These are phyloP conservation scores for Phytophthora sansomeana DNA, from an alignment of 352 stramenopile species.

Conservation along the genomic window DNA sequence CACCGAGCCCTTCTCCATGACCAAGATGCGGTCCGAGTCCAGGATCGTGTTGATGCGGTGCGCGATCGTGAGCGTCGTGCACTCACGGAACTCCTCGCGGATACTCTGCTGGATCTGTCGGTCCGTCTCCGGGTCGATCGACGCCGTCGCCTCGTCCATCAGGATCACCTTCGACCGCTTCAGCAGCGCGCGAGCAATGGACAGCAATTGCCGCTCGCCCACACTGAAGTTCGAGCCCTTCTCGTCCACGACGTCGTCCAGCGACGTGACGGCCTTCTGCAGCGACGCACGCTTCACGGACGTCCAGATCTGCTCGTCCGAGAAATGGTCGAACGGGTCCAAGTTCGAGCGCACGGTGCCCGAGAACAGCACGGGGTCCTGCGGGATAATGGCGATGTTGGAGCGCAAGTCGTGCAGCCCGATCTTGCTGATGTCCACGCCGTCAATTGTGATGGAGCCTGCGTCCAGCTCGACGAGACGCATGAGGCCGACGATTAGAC, in stretches of 20 bases:
- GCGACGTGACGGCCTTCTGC: slow-evolving; percentile 39
- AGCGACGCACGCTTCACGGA: slow-evolving; percentile 87
- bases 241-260: slow-evolving; percentile 70
- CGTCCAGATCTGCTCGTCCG: slow-evolving; percentile 84
- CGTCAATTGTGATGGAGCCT: slow-evolving; percentile 57
- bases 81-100: slow-evolving; percentile 92
- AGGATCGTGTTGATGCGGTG: slow-evolving; percentile 98
- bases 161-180: slow-evolving; percentile 92
- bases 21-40: slow-evolving; percentile 96
- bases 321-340: slow-evolving; percentile 90
- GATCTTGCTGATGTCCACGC: slow-evolving; percentile 60
- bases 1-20: slow-evolving; percentile 95
- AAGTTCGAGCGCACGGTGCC: slow-evolving; percentile 91
- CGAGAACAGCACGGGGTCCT: slow-evolving; percentile 95
- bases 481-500: slow-evolving; percentile 91
- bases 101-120: slow-evolving; percentile 91
- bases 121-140: slow-evolving; percentile 89
- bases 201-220: slow-evolving; percentile 96
- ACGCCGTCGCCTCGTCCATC: slow-evolving; percentile 97
- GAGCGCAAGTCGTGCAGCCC: slow-evolving; percentile 54
- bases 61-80: slow-evolving; percentile 96
- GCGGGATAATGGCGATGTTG: slow-evolving; percentile 88
- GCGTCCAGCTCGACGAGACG: slow-evolving; percentile 87
- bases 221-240: slow-evolving; percentile 95
- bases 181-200: slow-evolving; percentile 94